phyloP scores from a whole-genome alignment of 2,329 filamentous ascomycete genomes.

The Talaromyces funiculosus region DNA sequence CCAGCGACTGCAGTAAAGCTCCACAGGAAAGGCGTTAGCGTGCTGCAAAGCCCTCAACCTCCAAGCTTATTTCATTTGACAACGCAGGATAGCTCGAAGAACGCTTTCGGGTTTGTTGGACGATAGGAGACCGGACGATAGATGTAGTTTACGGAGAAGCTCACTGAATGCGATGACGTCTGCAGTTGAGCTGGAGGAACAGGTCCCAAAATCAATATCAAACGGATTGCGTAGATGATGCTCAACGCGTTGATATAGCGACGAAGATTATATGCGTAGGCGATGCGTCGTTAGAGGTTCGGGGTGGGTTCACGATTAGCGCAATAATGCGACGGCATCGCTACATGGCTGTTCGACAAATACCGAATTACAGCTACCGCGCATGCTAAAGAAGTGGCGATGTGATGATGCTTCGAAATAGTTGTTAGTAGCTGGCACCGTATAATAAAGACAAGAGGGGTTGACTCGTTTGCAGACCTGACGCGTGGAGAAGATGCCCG shows the following conservation, averaged over 20 bases:
- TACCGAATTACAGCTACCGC: not conserved
- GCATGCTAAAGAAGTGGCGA: not conserved
- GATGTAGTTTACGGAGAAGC: not conserved
- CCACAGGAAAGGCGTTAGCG: not conserved
- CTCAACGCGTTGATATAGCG: not conserved
- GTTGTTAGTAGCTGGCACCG: not conserved
- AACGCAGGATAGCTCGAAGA: not conserved
- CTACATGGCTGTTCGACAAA: constrained; percentile 10
- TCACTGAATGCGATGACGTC: not conserved
- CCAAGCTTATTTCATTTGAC: constrained; percentile 4
- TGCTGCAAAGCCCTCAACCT: not conserved
- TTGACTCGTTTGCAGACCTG: not conserved
- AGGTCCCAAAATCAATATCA: not conserved
- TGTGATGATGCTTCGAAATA: not conserved
- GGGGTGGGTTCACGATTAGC: not conserved
- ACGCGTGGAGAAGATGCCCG: not conserved
- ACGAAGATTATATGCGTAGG: not conserved
- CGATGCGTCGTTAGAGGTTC: not conserved
- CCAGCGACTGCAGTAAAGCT: not conserved
- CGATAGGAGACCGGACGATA: not conserved
- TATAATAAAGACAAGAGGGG: not conserved
- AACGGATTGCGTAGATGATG: not conserved
- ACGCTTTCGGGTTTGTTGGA: not conserved
- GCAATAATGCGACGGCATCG: constrained; percentile 16
- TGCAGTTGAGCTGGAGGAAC: not conserved